Evolutionary conservation across 441 rosid genomes (phyloP), one percentile per base, ranked within the genome.

Genomic region (Aleurites moluccanus): DNA sequence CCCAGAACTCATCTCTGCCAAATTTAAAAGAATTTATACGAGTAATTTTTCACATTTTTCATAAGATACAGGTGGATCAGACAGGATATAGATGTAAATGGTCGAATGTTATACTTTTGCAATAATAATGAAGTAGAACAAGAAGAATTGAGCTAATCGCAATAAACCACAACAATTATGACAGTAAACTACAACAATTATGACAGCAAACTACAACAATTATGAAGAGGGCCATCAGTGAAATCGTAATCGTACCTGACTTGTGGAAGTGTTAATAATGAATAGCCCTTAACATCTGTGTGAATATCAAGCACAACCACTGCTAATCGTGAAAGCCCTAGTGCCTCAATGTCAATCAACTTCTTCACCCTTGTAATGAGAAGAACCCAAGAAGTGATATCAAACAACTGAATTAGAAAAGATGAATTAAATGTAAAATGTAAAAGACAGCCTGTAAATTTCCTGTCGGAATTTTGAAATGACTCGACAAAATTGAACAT

Each of bases 1-100:
- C 92, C 98, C 95, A 94, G 75, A 92, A 91, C 69, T 92, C 95
- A 53, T 89, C 91, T 76, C 97, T 94, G 91, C 79, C 84, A 79
- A 62, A 15, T 20, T 47, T 15, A 57, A 14, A 56, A 20, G 25
- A 67, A 28, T 11, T n/a, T 59, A 18, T 0, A 23, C 25, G 23
- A 72, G 67, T n/a, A 55, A 8, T 9, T 10, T 10, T 50, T 69
- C 44, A 28, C 42, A 67, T 47, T 28, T 50, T 68, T 50, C 16
- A 45, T 3, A 5, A 68, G 18, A 14, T 6, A 4, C 35, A 2
- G 1, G 20, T 2, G 42, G 14, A 13, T 42, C 33, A 65, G 69
- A 23, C 30, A 28, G 61, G 38, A 44, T 4, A 16, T 4, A 16
- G 38, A 69, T 10, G 11, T 23, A 6, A 10, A 23, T 2, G 64